phyloP scores from a whole-genome alignment of 169 alveolate species.

The Plasmodium reichenowi region DNA sequence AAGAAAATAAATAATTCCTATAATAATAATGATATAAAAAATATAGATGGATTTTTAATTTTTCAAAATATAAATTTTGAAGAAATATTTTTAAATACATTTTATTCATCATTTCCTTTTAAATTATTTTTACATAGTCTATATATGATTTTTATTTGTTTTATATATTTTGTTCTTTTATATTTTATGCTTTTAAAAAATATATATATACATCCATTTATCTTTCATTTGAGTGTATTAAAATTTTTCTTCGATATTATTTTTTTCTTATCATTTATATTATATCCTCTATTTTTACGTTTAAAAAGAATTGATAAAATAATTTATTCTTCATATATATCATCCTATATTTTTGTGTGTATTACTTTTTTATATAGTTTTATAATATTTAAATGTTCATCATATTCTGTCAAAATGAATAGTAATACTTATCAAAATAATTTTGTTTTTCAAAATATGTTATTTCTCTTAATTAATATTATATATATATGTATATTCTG shows the following conservation, averaged over 20 bases:
- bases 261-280: constrained; percentile 49
- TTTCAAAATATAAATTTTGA: constrained; percentile 28
- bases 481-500: constrained; percentile 34
- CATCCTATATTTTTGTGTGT: constrained; percentile 33
- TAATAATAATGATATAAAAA: neutral
- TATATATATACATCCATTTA: constrained; percentile 4
- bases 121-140: constrained; percentile 26
- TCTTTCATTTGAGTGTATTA: constrained; percentile 1
- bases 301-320: constrained; percentile 39
- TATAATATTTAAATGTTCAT: constrained; percentile 13
- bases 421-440: neutral
- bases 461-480: constrained; percentile 8
- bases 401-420: neutral
- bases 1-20: neutral
- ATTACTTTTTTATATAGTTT: constrained; percentile 23
- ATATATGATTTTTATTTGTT: constrained; percentile 39
- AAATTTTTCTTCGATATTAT: constrained; percentile 38
- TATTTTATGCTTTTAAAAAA: constrained; percentile 20
- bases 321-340: constrained; percentile 24
- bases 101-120: constrained; percentile 72
- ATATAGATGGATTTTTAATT: neutral
- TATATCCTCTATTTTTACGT: constrained; percentile 24
- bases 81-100: constrained; percentile 39
- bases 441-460: constrained; percentile 4
- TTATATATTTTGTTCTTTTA: constrained; percentile 37